A percentile compares a stretch with the other conserved stretches of the same genome.
Evolutionary conservation across 257 asterid genomes (phyloP).

Genomic region (Plantago ovata): DNA sequence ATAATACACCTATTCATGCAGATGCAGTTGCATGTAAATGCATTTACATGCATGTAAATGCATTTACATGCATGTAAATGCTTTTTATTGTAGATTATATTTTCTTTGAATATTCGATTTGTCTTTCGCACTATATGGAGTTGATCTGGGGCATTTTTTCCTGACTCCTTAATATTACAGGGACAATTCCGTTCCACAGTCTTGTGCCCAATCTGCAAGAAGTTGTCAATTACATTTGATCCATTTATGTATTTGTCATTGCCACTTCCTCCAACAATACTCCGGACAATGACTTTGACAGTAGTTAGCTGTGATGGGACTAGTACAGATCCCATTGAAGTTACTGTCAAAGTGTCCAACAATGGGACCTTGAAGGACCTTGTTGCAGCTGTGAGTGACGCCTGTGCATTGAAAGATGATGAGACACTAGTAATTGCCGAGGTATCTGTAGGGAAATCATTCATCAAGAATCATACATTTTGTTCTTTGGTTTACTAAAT

Average conservation of each 20-base stretch:
- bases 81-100: background rate
- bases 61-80: background rate
- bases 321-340: conserved; percentile 35
- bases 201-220: conserved; percentile 63
- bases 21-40: background rate
- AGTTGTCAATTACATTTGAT: conserved; percentile 53
- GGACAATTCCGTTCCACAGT: conserved; percentile 71
- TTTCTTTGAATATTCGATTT: background rate
- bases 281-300: conserved; percentile 55
- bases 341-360: conserved; percentile 49
- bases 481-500: background rate
- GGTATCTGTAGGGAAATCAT: conserved; percentile 36
- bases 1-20: background rate
- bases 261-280: conserved; percentile 54
- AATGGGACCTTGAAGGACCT: conserved; percentile 56
- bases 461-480: background rate
- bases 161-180: conserved; percentile 32
- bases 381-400: conserved; percentile 36
- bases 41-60: background rate
- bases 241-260: conserved; percentile 69
- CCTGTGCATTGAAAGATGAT: conserved; percentile 51
- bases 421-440: conserved; percentile 53
- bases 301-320: conserved; percentile 44
- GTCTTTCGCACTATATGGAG: conserved; percentile 12
- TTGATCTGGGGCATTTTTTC: conserved; percentile 9